A percentile compares a stretch with the other conserved stretches of the same genome.
Conservation (phyloP, 495 filamentous ascomycete species). For the Letharia columbiana region DNA sequence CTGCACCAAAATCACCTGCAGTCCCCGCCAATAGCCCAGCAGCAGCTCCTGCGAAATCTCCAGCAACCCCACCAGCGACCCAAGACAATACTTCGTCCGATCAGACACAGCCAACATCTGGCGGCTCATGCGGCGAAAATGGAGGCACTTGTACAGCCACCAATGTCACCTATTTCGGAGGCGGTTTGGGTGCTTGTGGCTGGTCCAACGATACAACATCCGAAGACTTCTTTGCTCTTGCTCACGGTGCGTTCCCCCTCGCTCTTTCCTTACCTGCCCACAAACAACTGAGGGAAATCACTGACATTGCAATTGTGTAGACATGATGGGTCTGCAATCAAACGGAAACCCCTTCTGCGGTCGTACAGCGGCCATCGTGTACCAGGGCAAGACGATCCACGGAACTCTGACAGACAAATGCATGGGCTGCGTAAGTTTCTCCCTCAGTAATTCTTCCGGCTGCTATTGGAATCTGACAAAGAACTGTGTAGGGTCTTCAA, state of each 20-base stretch:
- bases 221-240: constrained; percentile 41
- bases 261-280: background rate
- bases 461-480: background rate
- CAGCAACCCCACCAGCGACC: constrained; percentile 4
- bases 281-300: background rate
- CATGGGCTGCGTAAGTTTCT: constrained; percentile 47
- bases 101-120: constrained; percentile 21
- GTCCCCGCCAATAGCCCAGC: constrained; percentile 3
- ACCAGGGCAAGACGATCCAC: constrained; percentile 43
- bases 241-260: constrained; percentile 21
- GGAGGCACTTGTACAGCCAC: constrained; percentile 33
- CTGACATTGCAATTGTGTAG: constrained; percentile 9
- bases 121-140: constrained; percentile 26
- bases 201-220: constrained; percentile 35
- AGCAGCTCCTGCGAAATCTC: constrained; percentile 13
- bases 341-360: constrained; percentile 55
- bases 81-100: background rate
- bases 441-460: background rate
- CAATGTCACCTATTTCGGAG: constrained; percentile 41
- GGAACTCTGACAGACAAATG: constrained; percentile 67
- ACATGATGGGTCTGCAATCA: constrained; percentile 46
- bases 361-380: constrained; percentile 52
- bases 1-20: constrained; percentile 4
- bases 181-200: constrained; percentile 41
- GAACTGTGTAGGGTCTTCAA: constrained; percentile 17